Evolutionary conservation across 2,329 filamentous ascomycete genomes (phyloP).

Genomic region (Biscogniauxia marginata): DNA sequence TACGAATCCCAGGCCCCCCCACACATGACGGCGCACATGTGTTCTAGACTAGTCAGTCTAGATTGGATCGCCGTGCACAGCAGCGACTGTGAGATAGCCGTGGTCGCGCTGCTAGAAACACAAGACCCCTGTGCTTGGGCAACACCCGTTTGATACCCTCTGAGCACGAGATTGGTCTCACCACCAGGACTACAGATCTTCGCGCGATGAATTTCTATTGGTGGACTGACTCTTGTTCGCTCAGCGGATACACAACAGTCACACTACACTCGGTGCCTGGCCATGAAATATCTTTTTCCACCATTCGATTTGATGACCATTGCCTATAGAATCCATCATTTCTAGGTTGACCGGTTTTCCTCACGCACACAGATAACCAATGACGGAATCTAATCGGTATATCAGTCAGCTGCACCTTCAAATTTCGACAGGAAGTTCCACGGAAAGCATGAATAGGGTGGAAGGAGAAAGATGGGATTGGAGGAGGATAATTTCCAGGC

Average conservation of each 20-base stretch:
- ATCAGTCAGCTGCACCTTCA: not conserved
- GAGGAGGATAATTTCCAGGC: not conserved
- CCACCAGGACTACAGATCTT: not conserved
- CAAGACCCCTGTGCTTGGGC: not conserved
- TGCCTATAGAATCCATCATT: not conserved
- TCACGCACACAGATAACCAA: not conserved
- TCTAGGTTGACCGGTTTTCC: not conserved
- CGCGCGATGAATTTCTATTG: not conserved
- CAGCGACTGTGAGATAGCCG: not conserved
- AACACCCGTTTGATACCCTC: not conserved
- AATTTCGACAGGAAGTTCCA: not conserved
- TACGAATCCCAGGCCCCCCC: conserved; percentile 31
- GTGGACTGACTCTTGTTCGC: not conserved
- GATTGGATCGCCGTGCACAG: not conserved
- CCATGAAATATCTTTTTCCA: not conserved
- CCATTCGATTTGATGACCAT: not conserved
- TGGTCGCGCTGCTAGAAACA: not conserved
- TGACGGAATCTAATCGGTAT: not conserved
- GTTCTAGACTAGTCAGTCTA: conserved; percentile 1
- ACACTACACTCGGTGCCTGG: not conserved
- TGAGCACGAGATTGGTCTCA: not conserved
- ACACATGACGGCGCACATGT: conserved; percentile 24
- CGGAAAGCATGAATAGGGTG: not conserved
- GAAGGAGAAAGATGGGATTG: not conserved
- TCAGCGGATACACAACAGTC: not conserved